Conservation (phyloP, 768 basidiomycete species). For the Mycena floridula region DNA sequence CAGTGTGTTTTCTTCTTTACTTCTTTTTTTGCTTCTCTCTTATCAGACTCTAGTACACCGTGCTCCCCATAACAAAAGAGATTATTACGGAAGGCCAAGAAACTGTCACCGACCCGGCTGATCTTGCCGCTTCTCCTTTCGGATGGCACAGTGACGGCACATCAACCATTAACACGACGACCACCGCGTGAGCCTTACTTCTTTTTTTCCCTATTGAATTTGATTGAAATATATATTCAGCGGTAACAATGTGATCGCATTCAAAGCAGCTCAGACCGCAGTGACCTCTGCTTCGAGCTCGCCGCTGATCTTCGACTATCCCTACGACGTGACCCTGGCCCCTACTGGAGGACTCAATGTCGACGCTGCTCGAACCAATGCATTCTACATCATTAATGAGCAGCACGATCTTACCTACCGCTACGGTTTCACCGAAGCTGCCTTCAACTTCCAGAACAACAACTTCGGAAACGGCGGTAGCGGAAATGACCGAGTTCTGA, state of each 20-base stretch:
- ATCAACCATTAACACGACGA: conserved; percentile 16
- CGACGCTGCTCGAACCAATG: conserved; percentile 47
- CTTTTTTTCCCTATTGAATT: conserved; percentile 7
- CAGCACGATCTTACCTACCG: conserved; percentile 45
- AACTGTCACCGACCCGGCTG: conserved; percentile 46
- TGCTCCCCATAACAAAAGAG: conserved; percentile 47
- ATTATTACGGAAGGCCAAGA: conserved; percentile 44
- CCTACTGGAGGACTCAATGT: conserved; percentile 37
- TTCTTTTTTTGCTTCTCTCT: not conserved
- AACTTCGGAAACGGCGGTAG: conserved; percentile 50
- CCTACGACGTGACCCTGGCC: conserved; percentile 21
- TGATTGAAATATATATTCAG: conserved; percentile 1
- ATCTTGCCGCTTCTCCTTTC: conserved; percentile 43
- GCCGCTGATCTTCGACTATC: conserved; percentile 33
- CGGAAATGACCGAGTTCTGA: conserved; percentile 44
- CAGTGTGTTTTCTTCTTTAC: conserved; percentile 28
- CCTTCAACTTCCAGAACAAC: conserved; percentile 53
- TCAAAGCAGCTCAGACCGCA: conserved; percentile 17
- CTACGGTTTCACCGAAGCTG: conserved; percentile 49
- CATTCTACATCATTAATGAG: conserved; percentile 55
- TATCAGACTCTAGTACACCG: conserved; percentile 28
- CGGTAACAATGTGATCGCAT: conserved; percentile 34
- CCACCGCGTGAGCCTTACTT: conserved; percentile 12
- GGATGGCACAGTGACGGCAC: conserved; percentile 30
- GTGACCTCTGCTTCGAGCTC: conserved; percentile 30